Percentiles rank a stretch among this genome's conserved stretches.
These are phyloP conservation scores for Rubus idaeus DNA, from an alignment of 306 rosid species.

Conservation along the genomic window DNA sequence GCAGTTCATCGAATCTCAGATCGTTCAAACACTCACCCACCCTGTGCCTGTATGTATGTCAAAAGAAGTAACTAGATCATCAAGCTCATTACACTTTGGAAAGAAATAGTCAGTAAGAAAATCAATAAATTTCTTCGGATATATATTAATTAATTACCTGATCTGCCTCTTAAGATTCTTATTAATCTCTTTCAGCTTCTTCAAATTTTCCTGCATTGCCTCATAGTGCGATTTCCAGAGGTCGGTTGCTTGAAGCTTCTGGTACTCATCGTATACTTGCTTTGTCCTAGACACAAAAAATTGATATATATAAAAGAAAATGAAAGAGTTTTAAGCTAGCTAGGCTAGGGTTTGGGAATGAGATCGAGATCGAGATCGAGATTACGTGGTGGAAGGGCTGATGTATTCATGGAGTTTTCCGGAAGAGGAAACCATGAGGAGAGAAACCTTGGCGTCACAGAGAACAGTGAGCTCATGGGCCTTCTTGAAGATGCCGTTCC, in stretches of 20 bases:
- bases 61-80: background rate
- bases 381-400: constrained; percentile 65
- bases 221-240: constrained; percentile 79
- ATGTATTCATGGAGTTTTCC: constrained; percentile 67
- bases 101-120: background rate
- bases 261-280: constrained; percentile 72
- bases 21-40: constrained; percentile 61
- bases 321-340: background rate
- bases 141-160: constrained; percentile 38
- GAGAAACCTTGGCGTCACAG: constrained; percentile 82
- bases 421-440: constrained; percentile 65
- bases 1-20: constrained; percentile 57
- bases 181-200: constrained; percentile 60
- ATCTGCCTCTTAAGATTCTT: constrained; percentile 69
- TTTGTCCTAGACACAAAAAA: constrained; percentile 46
- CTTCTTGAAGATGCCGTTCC: constrained; percentile 86
- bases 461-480: constrained; percentile 86
- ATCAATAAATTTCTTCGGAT: background rate
- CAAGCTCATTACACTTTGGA: background rate
- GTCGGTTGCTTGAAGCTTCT: constrained; percentile 51
- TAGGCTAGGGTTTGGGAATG: background rate
- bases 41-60: constrained; percentile 58
- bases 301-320: background rate
- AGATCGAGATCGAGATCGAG: background rate
- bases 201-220: constrained; percentile 78